A percentile compares a stretch with the other conserved stretches of the same genome.
Conservation (phyloP, 2,329 filamentous ascomycete species). For the Colletotrichum tanaceti region DNA sequence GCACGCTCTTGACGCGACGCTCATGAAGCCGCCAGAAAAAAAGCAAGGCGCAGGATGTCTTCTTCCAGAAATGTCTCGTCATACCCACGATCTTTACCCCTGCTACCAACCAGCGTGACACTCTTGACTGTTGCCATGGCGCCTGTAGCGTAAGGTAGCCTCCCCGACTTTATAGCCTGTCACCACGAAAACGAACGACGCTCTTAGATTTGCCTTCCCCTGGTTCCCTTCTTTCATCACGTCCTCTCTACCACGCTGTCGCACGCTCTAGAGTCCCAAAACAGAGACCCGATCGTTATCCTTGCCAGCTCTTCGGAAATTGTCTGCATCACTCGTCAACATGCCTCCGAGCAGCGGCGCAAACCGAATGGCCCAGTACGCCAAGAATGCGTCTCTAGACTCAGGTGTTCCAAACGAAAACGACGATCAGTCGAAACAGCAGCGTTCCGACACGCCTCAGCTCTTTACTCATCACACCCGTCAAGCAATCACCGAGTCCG, state of each 20-base stretch:
- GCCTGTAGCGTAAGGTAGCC: neutral
- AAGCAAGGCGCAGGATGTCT: neutral
- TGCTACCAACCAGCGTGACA: neutral
- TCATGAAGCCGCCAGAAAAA: neutral
- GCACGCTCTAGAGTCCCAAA: neutral
- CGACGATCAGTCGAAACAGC: conserved; percentile 6
- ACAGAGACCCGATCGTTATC: neutral
- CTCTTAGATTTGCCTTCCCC: neutral
- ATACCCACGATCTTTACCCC: neutral
- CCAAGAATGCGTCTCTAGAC: conserved; percentile 34
- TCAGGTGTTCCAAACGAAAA: conserved; percentile 10
- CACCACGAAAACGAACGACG: neutral
- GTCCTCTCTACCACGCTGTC: neutral
- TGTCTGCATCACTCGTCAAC: neutral
- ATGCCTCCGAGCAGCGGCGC: conserved; percentile 37
- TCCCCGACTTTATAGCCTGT: neutral
- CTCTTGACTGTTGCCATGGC: conserved; percentile 3
- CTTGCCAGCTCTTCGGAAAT: neutral
- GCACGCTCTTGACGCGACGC: conserved; percentile 13
- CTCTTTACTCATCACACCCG: conserved; percentile 39
- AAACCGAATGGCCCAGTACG: conserved; percentile 39
- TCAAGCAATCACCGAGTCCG: conserved; percentile 49
- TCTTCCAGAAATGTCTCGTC: neutral
- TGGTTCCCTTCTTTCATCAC: neutral
- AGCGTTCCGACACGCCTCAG: conserved; percentile 6